Conservation (phyloP, 2,329 filamentous ascomycete genomes). For the Pseudocercospora fijiensis region DNA sequence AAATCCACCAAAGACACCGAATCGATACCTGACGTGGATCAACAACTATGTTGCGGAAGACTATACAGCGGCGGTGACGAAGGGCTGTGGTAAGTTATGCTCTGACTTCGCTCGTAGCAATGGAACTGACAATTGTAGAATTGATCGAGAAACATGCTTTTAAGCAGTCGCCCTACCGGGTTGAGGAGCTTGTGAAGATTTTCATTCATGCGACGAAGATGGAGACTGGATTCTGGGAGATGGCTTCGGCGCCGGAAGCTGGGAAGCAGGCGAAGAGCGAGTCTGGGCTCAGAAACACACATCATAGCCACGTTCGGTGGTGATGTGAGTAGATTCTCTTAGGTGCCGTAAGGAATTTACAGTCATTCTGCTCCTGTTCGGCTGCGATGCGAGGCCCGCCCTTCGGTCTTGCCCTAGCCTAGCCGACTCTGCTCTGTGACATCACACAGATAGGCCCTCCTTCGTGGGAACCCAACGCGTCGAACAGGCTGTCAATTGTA, state of each 20-base stretch:
- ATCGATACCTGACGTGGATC: slow-evolving; percentile 84
- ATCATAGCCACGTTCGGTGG: neutral
- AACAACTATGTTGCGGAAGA: slow-evolving; percentile 82
- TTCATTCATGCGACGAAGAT: slow-evolving; percentile 86
- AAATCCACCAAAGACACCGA: slow-evolving; percentile 31
- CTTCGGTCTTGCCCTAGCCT: too few species aligned
- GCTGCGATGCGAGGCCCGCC: too few species aligned
- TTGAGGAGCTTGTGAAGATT: slow-evolving; percentile 80
- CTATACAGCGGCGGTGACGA: slow-evolving; percentile 69
- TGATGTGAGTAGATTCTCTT: too few species aligned
- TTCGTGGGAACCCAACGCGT: too few species aligned
- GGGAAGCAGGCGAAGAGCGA: neutral
- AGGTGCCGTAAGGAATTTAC: too few species aligned
- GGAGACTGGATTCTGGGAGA: slow-evolving; percentile 74
- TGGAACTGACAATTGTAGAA: slow-evolving; percentile 45
- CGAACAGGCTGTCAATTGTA: too few species aligned
- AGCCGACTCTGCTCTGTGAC: too few species aligned
- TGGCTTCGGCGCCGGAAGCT: slow-evolving; percentile 47
- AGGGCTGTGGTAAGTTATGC: slow-evolving; percentile 62
- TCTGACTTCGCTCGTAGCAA: neutral
- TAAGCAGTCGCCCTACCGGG: slow-evolving; percentile 68
- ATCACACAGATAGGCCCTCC: too few species aligned
- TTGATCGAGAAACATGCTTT: slow-evolving; percentile 73
- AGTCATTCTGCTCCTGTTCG: too few species aligned
- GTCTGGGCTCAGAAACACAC: neutral